phyloP scores from a whole-genome alignment of 2,329 filamentous ascomycete species.

The Colletotrichum lini region DNA sequence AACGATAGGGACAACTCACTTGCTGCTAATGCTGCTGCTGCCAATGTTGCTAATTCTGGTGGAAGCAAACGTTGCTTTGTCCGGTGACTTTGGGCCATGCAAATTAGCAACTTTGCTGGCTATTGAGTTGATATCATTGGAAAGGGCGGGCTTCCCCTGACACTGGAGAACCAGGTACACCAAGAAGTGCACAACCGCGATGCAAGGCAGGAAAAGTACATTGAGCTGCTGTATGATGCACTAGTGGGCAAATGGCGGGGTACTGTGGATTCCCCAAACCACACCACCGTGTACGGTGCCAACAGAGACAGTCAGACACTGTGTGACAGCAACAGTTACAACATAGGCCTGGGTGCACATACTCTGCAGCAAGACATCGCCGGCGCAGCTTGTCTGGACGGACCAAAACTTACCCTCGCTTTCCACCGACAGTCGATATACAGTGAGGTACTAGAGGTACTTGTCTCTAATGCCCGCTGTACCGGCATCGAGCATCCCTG shows the following conservation, averaged over 20 bases:
- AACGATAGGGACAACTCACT: constrained; percentile 29
- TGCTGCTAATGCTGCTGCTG: constrained; percentile 22
- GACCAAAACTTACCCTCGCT: constrained; percentile 8
- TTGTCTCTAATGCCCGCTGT: constrained; percentile 19
- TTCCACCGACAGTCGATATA: no score
- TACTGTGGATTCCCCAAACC: constrained; percentile 29
- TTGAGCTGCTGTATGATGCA: constrained; percentile 29
- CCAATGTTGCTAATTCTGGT: not conserved
- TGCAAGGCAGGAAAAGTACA: not conserved
- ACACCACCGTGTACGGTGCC: constrained; percentile 14
- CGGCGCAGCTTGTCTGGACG: constrained; percentile 4
- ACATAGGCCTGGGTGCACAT: no score
- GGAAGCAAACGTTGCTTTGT: constrained; percentile 14
- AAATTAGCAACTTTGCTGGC: constrained; percentile 8
- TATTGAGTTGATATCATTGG: constrained; percentile 16
- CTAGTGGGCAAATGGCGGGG: constrained; percentile 40
- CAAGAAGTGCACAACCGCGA: constrained; percentile 1
- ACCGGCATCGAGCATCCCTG: constrained; percentile 41
- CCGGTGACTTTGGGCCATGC: constrained; percentile 22
- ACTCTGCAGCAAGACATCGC: constrained; percentile 2
- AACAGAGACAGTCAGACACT: not conserved
- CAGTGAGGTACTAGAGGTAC: constrained; percentile 24
- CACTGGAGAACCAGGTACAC: constrained; percentile 17
- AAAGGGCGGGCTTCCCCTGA: constrained; percentile 34
- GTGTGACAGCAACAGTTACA: constrained; percentile 19